Conservation (phyloP, 305 asterid genomes). For the Andrographis paniculata region DNA sequence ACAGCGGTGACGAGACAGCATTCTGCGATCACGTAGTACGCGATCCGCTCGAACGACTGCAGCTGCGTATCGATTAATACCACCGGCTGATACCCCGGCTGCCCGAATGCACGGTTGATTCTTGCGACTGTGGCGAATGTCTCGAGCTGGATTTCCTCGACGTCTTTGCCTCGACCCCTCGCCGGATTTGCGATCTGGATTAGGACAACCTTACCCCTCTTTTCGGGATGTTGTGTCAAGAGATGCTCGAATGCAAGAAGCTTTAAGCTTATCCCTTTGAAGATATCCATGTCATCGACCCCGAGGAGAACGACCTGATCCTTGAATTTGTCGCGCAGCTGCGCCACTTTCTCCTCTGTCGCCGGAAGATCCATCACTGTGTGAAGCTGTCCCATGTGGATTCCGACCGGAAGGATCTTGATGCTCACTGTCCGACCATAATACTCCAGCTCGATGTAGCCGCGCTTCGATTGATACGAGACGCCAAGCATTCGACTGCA, state of each 20-base stretch:
- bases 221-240: constrained; percentile 55
- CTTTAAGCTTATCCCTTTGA: constrained; percentile 83
- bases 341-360: constrained; percentile 53
- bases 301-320: constrained; percentile 57
- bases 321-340: constrained; percentile 37
- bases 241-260: constrained; percentile 78
- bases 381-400: constrained; percentile 69
- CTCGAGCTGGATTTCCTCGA: constrained; percentile 63
- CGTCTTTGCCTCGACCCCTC: constrained; percentile 82
- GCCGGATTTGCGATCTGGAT: constrained; percentile 68
- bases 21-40: constrained; percentile 66
- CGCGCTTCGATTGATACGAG: constrained; percentile 79
- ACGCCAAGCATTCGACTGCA: constrained; percentile 91
- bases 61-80: constrained; percentile 56
- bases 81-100: constrained; percentile 67
- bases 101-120: constrained; percentile 50
- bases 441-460: constrained; percentile 75
- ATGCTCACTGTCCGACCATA: not conserved
- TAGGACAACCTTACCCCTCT: constrained; percentile 36
- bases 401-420: constrained; percentile 52
- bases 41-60: constrained; percentile 61
- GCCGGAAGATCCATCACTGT: constrained; percentile 63
- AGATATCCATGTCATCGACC: constrained; percentile 33
- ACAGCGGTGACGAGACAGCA: constrained; percentile 42
- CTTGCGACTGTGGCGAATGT: constrained; percentile 57